These are phyloP conservation scores for Stromatinia cepivora DNA, from an alignment of 2,329 filamentous ascomycete species.

Conservation along the genomic window DNA sequence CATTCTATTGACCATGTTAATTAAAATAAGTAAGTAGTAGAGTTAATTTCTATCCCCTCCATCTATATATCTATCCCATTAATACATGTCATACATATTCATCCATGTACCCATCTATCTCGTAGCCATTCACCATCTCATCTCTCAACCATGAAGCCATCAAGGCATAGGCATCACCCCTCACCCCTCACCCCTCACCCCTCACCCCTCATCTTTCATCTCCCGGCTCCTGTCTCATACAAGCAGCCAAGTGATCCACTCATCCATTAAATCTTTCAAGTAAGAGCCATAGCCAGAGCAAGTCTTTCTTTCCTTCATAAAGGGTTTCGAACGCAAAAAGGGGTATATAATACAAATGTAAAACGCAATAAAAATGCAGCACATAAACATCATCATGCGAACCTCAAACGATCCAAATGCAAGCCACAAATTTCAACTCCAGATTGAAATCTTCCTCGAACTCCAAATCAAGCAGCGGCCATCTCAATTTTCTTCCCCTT, in stretches of 20 bases:
- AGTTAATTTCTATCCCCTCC: neutral
- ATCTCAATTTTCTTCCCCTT: slow-evolving; percentile 45
- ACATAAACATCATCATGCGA: neutral
- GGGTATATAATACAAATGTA: slow-evolving; percentile 12
- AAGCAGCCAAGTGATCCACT: neutral
- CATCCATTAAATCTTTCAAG: neutral
- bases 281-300: neutral
- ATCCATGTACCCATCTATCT: neutral
- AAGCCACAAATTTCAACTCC: neutral
- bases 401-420: neutral
- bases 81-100: neutral
- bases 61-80: neutral
- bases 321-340: neutral
- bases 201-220: neutral
- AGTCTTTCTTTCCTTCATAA: neutral
- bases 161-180: no score
- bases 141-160: neutral
- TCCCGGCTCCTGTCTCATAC: neutral
- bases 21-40: neutral
- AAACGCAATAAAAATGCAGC: neutral
- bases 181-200: no score
- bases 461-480: slow-evolving; percentile 30
- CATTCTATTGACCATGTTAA: neutral
- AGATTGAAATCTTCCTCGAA: neutral
- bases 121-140: neutral